Conservation (phyloP, 2,329 filamentous ascomycete species). For the Phialocephala subalpina region DNA sequence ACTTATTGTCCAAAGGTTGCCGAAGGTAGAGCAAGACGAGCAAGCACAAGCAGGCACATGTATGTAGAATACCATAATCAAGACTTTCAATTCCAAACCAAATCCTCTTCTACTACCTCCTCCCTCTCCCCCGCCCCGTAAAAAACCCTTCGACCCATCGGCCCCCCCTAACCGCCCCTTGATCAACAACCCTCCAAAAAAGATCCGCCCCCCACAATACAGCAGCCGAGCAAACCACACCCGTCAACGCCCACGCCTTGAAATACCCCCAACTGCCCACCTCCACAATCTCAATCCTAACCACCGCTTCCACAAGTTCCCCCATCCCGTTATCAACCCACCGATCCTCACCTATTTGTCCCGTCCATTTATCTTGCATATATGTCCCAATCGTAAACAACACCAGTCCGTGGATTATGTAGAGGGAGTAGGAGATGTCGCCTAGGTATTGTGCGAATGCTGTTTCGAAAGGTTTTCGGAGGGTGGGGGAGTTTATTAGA, state of each 20-base stretch:
- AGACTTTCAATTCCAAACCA: too few relatives aligned
- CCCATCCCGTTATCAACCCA: constrained; percentile 16
- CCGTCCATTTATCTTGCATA: constrained; percentile 13
- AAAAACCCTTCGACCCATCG: constrained; percentile 48
- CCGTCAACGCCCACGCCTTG: constrained; percentile 25
- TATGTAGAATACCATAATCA: too few relatives aligned
- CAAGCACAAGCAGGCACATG: too few relatives aligned
- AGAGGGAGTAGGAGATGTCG: constrained; percentile 61
- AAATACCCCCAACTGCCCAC: not conserved
- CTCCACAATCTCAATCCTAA: constrained; percentile 25
- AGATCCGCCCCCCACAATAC: constrained; percentile 66
- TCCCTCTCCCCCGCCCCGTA: not conserved
- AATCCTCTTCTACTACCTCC: not conserved
- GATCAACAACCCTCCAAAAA: constrained; percentile 63
- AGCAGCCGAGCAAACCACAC: constrained; percentile 59
- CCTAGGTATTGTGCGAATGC: constrained; percentile 60
- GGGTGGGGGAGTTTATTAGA: constrained; percentile 40
- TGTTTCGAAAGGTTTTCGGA: constrained; percentile 53
- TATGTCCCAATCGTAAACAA: constrained; percentile 9
- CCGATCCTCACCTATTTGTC: constrained; percentile 3
- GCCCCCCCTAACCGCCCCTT: constrained; percentile 54
- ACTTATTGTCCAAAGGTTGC: too few relatives aligned
- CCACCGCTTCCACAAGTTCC: constrained; percentile 1
- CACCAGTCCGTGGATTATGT: constrained; percentile 44
- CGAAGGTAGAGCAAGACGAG: too few relatives aligned